Conservation (phyloP, 805 yeast genomes). For the Nakazawaea holstii region DNA sequence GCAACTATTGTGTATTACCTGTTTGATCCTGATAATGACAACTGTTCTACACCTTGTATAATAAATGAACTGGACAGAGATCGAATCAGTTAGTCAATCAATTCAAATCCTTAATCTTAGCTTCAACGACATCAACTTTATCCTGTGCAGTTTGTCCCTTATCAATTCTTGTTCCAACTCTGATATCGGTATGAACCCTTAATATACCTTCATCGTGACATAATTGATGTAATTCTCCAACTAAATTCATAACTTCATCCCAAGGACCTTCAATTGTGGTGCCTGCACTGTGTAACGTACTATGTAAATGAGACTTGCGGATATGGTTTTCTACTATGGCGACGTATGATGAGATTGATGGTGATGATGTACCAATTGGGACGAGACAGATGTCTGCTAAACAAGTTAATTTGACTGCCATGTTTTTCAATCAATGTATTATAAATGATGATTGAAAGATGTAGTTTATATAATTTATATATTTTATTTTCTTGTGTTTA, state of each 20-base stretch:
- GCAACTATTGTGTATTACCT: too few relatives aligned
- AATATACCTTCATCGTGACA: constrained; percentile 69
- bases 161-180: constrained; percentile 83
- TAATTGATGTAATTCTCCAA: constrained; percentile 71
- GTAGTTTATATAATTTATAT: not conserved
- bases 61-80: too few relatives aligned
- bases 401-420: constrained; percentile 48
- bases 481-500: not conserved
- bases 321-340: constrained; percentile 64
- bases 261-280: constrained; percentile 92
- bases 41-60: too few relatives aligned
- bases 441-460: not conserved
- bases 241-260: constrained; percentile 76
- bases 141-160: constrained; percentile 69
- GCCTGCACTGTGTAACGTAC: constrained; percentile 85
- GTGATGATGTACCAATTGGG: constrained; percentile 76
- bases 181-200: constrained; percentile 78
- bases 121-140: constrained; percentile 60
- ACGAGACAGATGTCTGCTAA: constrained; percentile 83
- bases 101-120: constrained; percentile 31
- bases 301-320: constrained; percentile 54
- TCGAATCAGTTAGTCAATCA: not conserved
- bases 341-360: constrained; percentile 80
- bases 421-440: not conserved
- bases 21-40: too few relatives aligned